Conservation (phyloP, 768 basidiomycete species). For the Mycena belliarum region DNA sequence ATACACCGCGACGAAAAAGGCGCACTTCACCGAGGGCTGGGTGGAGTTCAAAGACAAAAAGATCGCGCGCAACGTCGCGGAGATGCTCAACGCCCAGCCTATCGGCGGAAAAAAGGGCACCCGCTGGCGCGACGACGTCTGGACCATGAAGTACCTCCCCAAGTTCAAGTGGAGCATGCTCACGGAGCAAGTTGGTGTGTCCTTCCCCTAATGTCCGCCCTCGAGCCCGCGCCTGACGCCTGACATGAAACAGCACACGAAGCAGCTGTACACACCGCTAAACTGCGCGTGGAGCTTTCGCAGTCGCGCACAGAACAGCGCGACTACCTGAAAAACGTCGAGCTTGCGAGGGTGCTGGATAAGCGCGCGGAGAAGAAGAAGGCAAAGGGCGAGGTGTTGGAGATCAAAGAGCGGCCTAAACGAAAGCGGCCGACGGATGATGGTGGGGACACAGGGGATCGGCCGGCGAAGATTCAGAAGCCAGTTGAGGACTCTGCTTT, state of each 20-base stretch:
- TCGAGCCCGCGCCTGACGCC: background rate
- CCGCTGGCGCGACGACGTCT: slow-evolving; percentile 94
- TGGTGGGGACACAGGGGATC: slow-evolving; percentile 18
- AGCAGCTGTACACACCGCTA: slow-evolving; percentile 82
- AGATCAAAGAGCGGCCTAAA: slow-evolving; percentile 38
- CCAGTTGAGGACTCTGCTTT: background rate
- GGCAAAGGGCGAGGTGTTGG: slow-evolving; percentile 56
- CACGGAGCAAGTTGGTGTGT: slow-evolving; percentile 95
- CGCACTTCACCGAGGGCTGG: slow-evolving; percentile 96
- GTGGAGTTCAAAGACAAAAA: slow-evolving; percentile 96
- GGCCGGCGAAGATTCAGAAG: slow-evolving; percentile 11
- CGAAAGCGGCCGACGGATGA: slow-evolving; percentile 28
- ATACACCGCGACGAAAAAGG: slow-evolving; percentile 79
- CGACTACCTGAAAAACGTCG: slow-evolving; percentile 92
- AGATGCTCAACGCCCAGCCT: slow-evolving; percentile 93
- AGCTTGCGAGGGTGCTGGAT: slow-evolving; percentile 82
- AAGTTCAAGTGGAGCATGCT: slow-evolving; percentile 99
- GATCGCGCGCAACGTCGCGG: slow-evolving; percentile 85
- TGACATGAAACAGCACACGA: slow-evolving; percentile 75
- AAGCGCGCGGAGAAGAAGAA: slow-evolving; percentile 73
- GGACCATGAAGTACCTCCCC: slow-evolving; percentile 99
- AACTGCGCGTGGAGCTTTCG: slow-evolving; percentile 87
- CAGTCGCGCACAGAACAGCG: slow-evolving; percentile 88
- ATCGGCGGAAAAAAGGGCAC: slow-evolving; percentile 93
- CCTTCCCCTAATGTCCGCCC: background rate